phyloP scores from a whole-genome alignment of 192 early-diverging fungal species.

The Jimgerdemannia flammicorona region DNA sequence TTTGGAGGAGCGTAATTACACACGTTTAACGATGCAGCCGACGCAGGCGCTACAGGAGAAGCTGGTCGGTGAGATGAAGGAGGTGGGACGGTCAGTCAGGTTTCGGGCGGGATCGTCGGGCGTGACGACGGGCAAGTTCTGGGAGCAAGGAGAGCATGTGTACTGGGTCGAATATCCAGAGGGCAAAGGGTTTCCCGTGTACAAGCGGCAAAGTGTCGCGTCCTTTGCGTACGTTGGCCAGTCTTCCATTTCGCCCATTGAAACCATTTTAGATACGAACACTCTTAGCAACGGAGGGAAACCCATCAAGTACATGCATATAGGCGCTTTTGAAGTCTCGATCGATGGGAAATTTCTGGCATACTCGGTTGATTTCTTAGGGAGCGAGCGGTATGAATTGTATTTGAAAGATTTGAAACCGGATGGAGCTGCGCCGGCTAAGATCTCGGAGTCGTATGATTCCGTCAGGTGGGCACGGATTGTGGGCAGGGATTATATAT shows the following conservation, averaged over 20 bases:
- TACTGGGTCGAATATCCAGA: not conserved
- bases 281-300: not conserved
- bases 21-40: not conserved
- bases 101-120: not conserved
- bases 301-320: not conserved
- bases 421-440: not conserved
- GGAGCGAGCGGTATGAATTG: not conserved
- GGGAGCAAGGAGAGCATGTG: not conserved
- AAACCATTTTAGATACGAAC: not conserved
- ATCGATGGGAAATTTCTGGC: not conserved
- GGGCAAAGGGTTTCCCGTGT: not conserved
- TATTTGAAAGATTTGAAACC: not conserved
- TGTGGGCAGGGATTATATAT: not conserved
- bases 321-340: not conserved
- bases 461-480: not conserved
- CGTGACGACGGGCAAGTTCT: not conserved
- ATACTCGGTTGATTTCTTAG: not conserved
- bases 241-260: not conserved
- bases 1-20: not conserved
- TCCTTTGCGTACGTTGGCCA: not conserved
- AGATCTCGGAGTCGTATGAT: not conserved
- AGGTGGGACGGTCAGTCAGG: no score
- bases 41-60: not conserved
- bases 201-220: not conserved
- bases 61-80: not conserved